phyloP scores from a whole-genome alignment of 805 yeast genomes.

The Ogataea zsoltii region DNA sequence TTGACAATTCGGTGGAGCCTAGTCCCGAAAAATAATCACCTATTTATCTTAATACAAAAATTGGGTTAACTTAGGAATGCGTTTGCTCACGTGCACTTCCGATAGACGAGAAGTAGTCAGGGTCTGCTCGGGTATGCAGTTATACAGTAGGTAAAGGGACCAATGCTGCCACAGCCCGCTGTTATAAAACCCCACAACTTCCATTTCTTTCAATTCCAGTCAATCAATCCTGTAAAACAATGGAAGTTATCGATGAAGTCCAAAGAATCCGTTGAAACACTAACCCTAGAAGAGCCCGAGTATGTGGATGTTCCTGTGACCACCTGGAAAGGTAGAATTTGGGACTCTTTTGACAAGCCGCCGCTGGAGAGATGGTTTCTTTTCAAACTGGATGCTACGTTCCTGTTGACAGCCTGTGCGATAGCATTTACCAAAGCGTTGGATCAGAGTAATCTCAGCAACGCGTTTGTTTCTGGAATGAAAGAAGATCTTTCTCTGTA shows the following conservation, averaged over 20 bases:
- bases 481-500: slow-evolving; percentile 39
- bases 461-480: slow-evolving; percentile 65
- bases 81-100: no score
- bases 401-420: slow-evolving; percentile 38
- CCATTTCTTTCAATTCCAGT: no score
- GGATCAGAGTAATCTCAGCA: slow-evolving; percentile 50
- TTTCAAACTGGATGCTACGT: slow-evolving; percentile 49
- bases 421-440: slow-evolving; percentile 42
- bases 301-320: slow-evolving; percentile 2
- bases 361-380: slow-evolving; percentile 46
- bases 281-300: background rate
- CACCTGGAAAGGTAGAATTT: slow-evolving; percentile 9
- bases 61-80: background rate
- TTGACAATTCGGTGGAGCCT: slow-evolving; percentile 35
- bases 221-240: no score
- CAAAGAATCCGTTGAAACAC: no score
- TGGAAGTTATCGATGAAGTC: no score
- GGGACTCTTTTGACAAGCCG: slow-evolving; percentile 25
- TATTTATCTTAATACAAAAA: background rate
- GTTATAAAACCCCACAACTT: no score
- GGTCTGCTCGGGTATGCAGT: no score
- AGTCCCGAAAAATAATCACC: background rate
- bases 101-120: background rate
- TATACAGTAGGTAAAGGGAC: no score
- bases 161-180: no score